Base-by-base conservation (phyloP, 441 rosid species). In the Adansonia rubrostipa region DNA sequence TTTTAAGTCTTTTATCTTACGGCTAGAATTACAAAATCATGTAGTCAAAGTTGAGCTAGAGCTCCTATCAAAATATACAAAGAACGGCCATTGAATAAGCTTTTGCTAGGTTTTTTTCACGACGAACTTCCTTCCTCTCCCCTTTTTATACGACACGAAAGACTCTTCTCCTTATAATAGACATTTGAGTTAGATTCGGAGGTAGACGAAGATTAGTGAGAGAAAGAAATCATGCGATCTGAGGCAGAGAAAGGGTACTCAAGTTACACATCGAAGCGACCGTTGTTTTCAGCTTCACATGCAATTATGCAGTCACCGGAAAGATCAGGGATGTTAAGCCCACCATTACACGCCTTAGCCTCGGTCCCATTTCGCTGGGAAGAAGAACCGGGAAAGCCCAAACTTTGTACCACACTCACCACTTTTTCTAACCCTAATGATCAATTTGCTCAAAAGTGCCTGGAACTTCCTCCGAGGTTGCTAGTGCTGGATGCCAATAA, bases 291-390 rank as follows among this genome's bases (percentile, higher is more conserved):
- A 22, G 81, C 80, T 53, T 78, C 88, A 75, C 80, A 79, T 33
- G 71, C 86, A 50, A 77, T 65, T 17, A 65, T 79, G 6, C 69
- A 77, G 66, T 90, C 94, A 4, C 94, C 97, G 44, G 88, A 88
- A 62, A 84, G 85, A 68, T 83, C 93, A 78, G 86, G 86, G 54
- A 84, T 71, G 81, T 67, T 82, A 71, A 89, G 93, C 58, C 89
- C 97, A 60, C 95, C 96, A 11, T 81, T 85, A 33, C 84, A 85
- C 66, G 77, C 90, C n/a, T 81, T 85, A 13, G 98, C 93, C 13
- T 82, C 95, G 5, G 92, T 94, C 70, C 98, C 98, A 6, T 94
- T 94, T 66, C 89, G 89, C 5, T 94, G 98, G 98, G 98, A 94
- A 68, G 93, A 92, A 36, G 86, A 90, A 83, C 97, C 98, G 1